Base-by-base conservation (phyloP, 208 protist genomes). In the Wallacemonas sp. region DNA sequence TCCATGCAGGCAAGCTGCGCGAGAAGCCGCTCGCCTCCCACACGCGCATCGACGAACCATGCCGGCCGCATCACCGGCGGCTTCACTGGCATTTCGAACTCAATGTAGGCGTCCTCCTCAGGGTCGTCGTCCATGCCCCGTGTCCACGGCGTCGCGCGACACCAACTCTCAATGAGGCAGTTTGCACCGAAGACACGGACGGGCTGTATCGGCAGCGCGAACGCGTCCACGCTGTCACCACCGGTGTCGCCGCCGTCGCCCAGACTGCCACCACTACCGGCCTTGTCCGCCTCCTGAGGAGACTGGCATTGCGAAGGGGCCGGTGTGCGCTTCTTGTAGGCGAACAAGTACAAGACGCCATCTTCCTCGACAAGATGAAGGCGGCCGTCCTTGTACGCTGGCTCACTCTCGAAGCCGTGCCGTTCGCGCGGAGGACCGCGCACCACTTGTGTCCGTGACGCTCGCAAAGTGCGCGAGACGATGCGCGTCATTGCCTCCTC, bases 281-380 rank as follows among this genome's bases (percentile, higher is more conserved):
- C n/a, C n/a, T n/a, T n/a, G n/a, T n/a, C n/a, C n/a, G n/a, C n/a
- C n/a, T n/a, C n/a, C n/a, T n/a, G n/a, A n/a, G n/a, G n/a, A n/a
- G n/a, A n/a, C n/a, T n/a, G n/a, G n/a, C n/a, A n/a, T n/a, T n/a
- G n/a, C n/a, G n/a, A n/a, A n/a, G n/a, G n/a, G n/a, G n/a, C n/a
- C 48, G 17, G 71, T 48, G 62, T 81, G 71, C 26, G 48, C 5
- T 48, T 65, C 37, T 83, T 83, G 64, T 81, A 80, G n/a, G 80
- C 80, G 38, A 87, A 86, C 41, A 85, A 52, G 76, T 85, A 87
- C 24, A 91, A 57, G 32, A 81, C 72, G 2, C 78, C 84, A 29
- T 83, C 74, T 32, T 86, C 71, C 64, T 83, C 84, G 21, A 87
- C 78, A 1, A 91, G 62, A 55, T 91, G 78, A 1, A 91, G 60